Percentiles rank a stretch among this genome's conserved stretches.
These are phyloP conservation scores for Sclerotinia spermophila DNA, from an alignment of 2,329 filamentous ascomycete genomes.

Conservation along the genomic window DNA sequence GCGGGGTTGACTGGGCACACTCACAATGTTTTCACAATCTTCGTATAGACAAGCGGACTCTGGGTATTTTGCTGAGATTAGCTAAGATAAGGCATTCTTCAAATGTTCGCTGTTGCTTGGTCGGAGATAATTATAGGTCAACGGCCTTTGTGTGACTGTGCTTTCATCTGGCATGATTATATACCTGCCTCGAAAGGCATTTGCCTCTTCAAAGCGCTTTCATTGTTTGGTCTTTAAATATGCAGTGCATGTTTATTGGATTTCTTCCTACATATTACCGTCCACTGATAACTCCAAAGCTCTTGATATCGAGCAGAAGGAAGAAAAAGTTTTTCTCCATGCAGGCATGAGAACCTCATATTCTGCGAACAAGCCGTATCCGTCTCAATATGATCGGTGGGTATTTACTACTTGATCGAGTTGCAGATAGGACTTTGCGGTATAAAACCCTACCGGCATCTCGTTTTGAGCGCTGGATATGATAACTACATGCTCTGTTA, in stretches of 20 bases:
- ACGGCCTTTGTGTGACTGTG: neutral
- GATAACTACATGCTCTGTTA: neutral
- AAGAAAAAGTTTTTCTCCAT: neutral
- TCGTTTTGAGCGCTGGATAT: neutral
- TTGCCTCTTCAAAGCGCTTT: neutral
- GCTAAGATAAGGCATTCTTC: neutral
- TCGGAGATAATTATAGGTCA: neutral
- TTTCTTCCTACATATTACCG: neutral
- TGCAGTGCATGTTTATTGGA: conserved; percentile 8
- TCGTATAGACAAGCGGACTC: neutral
- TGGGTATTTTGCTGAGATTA: neutral
- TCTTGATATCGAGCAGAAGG: conserved; percentile 1
- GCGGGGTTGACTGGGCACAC: neutral
- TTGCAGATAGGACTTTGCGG: neutral
- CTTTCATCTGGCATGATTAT: neutral
- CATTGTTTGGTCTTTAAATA: neutral
- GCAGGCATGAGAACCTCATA: neutral
- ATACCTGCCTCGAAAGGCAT: neutral
- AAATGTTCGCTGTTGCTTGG: neutral
- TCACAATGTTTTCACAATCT: neutral
- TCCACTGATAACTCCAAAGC: conserved; percentile 14
- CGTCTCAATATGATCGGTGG: neutral
- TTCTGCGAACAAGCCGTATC: neutral
- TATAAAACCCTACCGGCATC: neutral
- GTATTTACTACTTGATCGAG: neutral